phyloP scores from a whole-genome alignment of 805 yeast genomes.

The Ogataea henricii region DNA sequence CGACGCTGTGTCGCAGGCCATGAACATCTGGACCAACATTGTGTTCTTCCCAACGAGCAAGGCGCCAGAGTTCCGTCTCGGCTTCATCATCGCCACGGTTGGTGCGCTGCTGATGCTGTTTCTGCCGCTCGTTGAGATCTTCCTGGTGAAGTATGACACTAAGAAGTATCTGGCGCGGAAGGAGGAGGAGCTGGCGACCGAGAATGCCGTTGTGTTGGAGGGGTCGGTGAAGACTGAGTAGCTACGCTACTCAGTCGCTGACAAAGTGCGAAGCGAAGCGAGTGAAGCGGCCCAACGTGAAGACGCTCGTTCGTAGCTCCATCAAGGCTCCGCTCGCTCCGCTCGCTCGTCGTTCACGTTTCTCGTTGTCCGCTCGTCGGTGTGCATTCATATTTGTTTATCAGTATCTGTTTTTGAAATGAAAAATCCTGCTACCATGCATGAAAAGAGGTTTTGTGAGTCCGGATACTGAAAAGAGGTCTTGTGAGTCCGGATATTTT shows the following conservation, averaged over 20 bases:
- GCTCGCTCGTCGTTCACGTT: too few relatives aligned
- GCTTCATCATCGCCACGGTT: conserved; percentile 39
- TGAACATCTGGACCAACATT: conserved; percentile 48
- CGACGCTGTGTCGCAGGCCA: conserved; percentile 42
- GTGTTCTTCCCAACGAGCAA: conserved; percentile 43
- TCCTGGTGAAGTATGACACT: conserved; percentile 33
- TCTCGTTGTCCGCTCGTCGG: too few relatives aligned
- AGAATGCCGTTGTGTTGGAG: neutral
- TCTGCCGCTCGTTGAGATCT: conserved; percentile 34
- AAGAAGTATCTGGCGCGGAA: conserved; percentile 19
- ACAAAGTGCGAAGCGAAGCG: too few relatives aligned
- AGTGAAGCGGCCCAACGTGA: too few relatives aligned
- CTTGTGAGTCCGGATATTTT: too few relatives aligned
- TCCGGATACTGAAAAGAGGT: too few relatives aligned
- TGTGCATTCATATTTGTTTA: too few relatives aligned
- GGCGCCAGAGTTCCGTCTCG: conserved; percentile 43
- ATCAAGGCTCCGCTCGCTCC: too few relatives aligned
- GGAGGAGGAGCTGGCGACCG: conserved; percentile 8
- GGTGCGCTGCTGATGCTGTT: conserved; percentile 40
- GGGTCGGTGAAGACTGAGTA: neutral
- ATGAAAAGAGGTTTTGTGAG: neutral
- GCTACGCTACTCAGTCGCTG: neutral
- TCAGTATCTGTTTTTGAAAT: too few relatives aligned
- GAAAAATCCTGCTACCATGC: neutral
- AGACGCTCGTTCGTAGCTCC: too few relatives aligned